phyloP scores from a whole-genome alignment of 768 basidiomycete species.

The Boletus coccyginus region DNA sequence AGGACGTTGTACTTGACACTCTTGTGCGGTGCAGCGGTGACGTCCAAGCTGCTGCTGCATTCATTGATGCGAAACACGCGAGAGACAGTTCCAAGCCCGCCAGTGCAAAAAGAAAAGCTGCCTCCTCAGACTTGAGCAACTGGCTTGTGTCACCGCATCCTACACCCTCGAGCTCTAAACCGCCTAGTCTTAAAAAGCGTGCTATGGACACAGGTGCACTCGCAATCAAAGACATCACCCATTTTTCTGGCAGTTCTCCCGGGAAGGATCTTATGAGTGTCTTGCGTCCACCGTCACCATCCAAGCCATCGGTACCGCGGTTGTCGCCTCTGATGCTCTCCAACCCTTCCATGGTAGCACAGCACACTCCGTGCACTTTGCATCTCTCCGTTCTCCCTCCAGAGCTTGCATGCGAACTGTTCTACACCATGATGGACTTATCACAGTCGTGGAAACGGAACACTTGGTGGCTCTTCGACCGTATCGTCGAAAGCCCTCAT shows the following conservation, averaged over 20 bases:
- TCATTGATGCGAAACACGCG: constrained; percentile 31
- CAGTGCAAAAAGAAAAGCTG: constrained; percentile 47
- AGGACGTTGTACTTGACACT: constrained; percentile 52
- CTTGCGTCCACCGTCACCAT: constrained; percentile 47
- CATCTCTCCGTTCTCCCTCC: constrained; percentile 68
- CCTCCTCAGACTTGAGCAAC: constrained; percentile 40
- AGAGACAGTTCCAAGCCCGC: constrained; percentile 14
- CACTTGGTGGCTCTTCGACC: constrained; percentile 84
- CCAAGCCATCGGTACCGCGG: constrained; percentile 33
- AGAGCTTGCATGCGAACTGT: constrained; percentile 72
- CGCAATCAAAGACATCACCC: constrained; percentile 19
- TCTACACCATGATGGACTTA: constrained; percentile 65
- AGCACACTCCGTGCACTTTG: constrained; percentile 74
- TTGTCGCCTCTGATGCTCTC: constrained; percentile 62
- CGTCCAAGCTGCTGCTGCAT: constrained; percentile 46
- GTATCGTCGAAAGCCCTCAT: constrained; percentile 81
- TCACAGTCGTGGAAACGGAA: constrained; percentile 66
- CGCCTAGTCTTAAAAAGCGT: constrained; percentile 20
- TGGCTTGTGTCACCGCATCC: constrained; percentile 46
- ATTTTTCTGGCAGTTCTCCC: constrained; percentile 12
- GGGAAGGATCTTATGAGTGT: constrained; percentile 53
- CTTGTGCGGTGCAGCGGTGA: constrained; percentile 58
- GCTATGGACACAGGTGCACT: neutral
- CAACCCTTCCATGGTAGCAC: constrained; percentile 59
- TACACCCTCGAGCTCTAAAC: constrained; percentile 17